Evolutionary conservation across 345 rosid species (phyloP).

Genomic region (Camelina hispida): DNA sequence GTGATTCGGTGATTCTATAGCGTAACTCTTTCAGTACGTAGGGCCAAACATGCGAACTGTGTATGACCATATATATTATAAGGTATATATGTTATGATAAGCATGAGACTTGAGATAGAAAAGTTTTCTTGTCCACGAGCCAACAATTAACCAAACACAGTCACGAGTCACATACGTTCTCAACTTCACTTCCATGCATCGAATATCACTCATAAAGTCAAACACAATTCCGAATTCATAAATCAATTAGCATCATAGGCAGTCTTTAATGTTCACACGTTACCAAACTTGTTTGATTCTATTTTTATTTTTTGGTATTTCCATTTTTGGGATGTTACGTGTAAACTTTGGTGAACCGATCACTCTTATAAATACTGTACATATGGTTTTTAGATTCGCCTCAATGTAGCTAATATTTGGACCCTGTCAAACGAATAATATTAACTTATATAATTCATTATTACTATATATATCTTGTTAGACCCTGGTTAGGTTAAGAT

Average conservation of each 20-base stretch:
- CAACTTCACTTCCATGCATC: slow-evolving; percentile 25
- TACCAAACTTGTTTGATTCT: slow-evolving; percentile 24
- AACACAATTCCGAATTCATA: slow-evolving; percentile 31
- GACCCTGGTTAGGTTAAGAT: neutral
- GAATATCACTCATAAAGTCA: slow-evolving; percentile 28
- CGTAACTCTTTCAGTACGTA: slow-evolving; percentile 18
- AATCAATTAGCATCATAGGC: slow-evolving; percentile 6
- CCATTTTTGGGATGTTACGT: slow-evolving; percentile 34
- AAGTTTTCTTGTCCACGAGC: slow-evolving; percentile 26
- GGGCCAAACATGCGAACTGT: neutral
- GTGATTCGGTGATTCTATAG: neutral
- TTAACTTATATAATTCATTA: neutral
- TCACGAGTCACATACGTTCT: slow-evolving; percentile 22
- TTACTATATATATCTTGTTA: neutral
- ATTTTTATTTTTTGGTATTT: neutral
- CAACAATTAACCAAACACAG: slow-evolving; percentile 24
- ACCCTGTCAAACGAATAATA: too few species aligned
- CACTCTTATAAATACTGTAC: neutral
- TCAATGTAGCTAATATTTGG: neutral
- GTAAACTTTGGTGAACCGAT: slow-evolving; percentile 5
- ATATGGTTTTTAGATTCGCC: slow-evolving; percentile 11
- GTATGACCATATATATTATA: slow-evolving; percentile 6
- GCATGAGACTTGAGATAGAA: slow-evolving; percentile 7
- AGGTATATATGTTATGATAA: slow-evolving; percentile 23
- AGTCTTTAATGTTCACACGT: slow-evolving; percentile 28